phyloP scores from a whole-genome alignment of 495 filamentous ascomycete genomes.

The Penicillium malachiteum region DNA sequence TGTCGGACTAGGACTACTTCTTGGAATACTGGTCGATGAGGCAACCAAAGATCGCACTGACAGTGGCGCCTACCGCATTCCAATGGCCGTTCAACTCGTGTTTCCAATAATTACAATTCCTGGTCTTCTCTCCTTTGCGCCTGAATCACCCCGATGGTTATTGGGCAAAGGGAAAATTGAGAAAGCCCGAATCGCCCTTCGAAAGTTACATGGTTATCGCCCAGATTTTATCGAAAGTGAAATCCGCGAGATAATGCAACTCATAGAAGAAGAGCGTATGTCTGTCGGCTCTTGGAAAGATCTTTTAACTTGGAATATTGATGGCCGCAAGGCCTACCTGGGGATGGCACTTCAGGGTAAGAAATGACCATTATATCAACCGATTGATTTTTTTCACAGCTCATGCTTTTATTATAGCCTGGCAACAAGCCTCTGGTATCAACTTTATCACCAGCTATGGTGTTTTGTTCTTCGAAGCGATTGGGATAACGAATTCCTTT shows the following conservation, averaged over 20 bases:
- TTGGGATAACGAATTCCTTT: not conserved
- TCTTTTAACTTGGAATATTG: not conserved
- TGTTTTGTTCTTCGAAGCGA: not conserved
- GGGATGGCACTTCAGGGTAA: not conserved
- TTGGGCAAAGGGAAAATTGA: not conserved
- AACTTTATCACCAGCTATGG: conserved; percentile 3
- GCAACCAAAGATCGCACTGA: not conserved
- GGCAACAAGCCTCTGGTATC: conserved; percentile 3
- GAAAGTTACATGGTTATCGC: not conserved
- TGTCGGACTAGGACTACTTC: not conserved
- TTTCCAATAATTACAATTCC: not conserved
- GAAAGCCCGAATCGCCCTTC: not conserved
- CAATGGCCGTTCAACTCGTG: not conserved
- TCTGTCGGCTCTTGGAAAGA: not conserved
- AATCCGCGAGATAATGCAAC: not conserved
- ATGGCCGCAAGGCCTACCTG: not conserved
- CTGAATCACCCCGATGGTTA: not conserved
- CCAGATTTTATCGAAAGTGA: not conserved
- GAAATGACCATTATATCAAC: not conserved
- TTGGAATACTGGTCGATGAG: not conserved
- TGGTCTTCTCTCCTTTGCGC: not conserved
- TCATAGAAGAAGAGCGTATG: not conserved
- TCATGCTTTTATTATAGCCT: not conserved
- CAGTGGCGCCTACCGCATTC: not conserved
- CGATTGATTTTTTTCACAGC: not conserved